phyloP scores from a whole-genome alignment of 306 rosid species.

The Rosa lucieae region DNA sequence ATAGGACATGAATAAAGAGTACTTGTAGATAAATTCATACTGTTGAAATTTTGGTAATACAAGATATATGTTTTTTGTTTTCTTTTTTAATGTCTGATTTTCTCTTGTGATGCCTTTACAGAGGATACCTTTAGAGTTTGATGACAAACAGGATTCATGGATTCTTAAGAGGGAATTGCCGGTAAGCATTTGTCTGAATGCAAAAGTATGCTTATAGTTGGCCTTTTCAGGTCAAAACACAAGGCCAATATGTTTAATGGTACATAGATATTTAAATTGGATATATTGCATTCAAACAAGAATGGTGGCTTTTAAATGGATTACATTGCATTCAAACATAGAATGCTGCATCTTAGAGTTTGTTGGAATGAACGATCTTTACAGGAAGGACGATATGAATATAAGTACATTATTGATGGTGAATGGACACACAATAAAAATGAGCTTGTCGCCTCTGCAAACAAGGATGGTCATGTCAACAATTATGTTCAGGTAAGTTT shows the following conservation, averaged over 20 bases:
- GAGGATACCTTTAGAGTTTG: slow-evolving; percentile 66
- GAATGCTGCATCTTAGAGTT: neutral
- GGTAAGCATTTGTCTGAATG: slow-evolving; percentile 47
- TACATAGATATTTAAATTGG: neutral
- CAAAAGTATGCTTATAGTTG: neutral
- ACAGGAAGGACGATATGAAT: slow-evolving; percentile 96
- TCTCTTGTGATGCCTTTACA: slow-evolving; percentile 45
- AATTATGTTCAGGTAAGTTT: slow-evolving; percentile 69
- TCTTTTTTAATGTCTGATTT: neutral
- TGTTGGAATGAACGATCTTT: slow-evolving; percentile 15
- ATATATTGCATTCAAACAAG: neutral
- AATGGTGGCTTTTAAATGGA: neutral
- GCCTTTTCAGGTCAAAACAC: neutral
- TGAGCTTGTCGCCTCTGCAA: slow-evolving; percentile 55
- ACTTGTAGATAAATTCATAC: neutral
- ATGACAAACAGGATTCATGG: slow-evolving; percentile 63
- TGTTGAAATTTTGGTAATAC: neutral
- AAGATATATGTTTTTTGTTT: neutral
- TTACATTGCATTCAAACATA: neutral
- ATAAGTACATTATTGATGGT: slow-evolving; percentile 89
- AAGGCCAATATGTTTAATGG: neutral
- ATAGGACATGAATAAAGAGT: neutral
- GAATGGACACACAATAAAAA: slow-evolving; percentile 57
- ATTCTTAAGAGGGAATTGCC: slow-evolving; percentile 70
- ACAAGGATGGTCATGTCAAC: slow-evolving; percentile 88